Evolutionary conservation across 164 flowering plant species (phyloP), one percentile per base, ranked within the genome.

Genomic region (Platanus orientalis): DNA sequence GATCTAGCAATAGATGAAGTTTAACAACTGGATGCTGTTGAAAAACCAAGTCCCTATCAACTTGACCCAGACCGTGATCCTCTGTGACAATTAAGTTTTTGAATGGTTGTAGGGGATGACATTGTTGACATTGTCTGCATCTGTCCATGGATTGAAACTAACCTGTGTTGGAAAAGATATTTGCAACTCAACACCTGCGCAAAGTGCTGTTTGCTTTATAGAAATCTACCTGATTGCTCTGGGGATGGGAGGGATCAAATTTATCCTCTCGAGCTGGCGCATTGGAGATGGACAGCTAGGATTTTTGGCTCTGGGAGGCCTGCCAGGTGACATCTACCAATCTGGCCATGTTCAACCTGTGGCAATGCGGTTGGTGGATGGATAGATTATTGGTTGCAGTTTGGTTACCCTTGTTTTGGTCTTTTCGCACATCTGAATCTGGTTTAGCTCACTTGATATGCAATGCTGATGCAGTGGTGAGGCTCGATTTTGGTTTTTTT

Each of bases 171-270:
- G 23, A 0, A 20, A 63, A 2, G 67, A 34, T 57, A 40, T 57
- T 23, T 63, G 67, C 25, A 21, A 26, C 25, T 19, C 59, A 40
- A 54, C 59, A 53, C 16, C 7, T 27, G 40, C 14, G 14, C 58
- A 63, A 26, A 48, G 16, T 14, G 68, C 42, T 12, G 44, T 28
- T n/a, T 29, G 34, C 24, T 64, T 55, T 29, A 20, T 24, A 55
- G 60, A 61, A 25, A 53, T 64, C 2, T 64, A 64, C 42, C 20
- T 64, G 39, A 47, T 64, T 24, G 68, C 68, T n/a, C 61, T 64
- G 24, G 68, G 68, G 29, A 63, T 59, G 1, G 67, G 67, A 24
- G 67, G 67, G 44, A 63, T 63, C 11, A 61, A 61, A n/a, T n/a
- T n/a, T n/a, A n/a, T n/a, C n/a, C n/a, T n/a, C n/a, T n/a, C n/a